A percentile compares a stretch with the other conserved stretches of the same genome.
Evolutionary conservation across 2,329 filamentous ascomycete species (phyloP).

Genomic region (Eutypa lata): DNA sequence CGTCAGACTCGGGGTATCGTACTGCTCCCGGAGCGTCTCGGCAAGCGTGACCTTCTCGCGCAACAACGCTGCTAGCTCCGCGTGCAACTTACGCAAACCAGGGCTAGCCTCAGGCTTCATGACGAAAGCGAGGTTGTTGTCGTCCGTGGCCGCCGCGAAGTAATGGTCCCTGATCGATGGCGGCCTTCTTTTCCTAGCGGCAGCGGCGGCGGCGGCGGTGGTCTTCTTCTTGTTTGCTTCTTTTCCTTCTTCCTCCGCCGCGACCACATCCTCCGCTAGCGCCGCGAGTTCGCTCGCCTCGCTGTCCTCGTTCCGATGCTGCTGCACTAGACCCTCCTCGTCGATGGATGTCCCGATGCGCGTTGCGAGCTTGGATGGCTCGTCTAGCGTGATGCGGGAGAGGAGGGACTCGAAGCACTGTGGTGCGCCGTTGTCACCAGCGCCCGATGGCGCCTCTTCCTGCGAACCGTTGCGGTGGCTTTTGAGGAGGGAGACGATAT

Average conservation of each 20-base stretch:
- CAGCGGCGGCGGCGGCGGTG: constrained; percentile 24
- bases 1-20: constrained; percentile 64
- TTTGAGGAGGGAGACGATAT: constrained; percentile 50
- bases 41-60: constrained; percentile 60
- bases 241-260: constrained; percentile 53
- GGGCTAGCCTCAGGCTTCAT: constrained; percentile 68
- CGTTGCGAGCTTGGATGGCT: constrained; percentile 65
- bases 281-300: constrained; percentile 68
- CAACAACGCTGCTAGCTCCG: constrained; percentile 57
- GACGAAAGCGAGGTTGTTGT: constrained; percentile 59
- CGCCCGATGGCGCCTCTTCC: constrained; percentile 1
- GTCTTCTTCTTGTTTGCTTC: constrained; percentile 25
- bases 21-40: constrained; percentile 56
- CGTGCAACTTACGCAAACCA: constrained; percentile 64
- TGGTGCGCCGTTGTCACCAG: constrained; percentile 39
- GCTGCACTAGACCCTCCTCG: constrained; percentile 81
- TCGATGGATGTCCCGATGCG: constrained; percentile 80
- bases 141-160: constrained; percentile 34
- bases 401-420: constrained; percentile 23
- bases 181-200: constrained; percentile 37
- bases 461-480: not conserved
- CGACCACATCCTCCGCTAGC: constrained; percentile 69
- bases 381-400: constrained; percentile 61
- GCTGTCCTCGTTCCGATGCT: constrained; percentile 73
- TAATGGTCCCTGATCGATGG: constrained; percentile 55